Conservation (phyloP, 805 yeast genomes). For the Lipomyces anomalus region DNA sequence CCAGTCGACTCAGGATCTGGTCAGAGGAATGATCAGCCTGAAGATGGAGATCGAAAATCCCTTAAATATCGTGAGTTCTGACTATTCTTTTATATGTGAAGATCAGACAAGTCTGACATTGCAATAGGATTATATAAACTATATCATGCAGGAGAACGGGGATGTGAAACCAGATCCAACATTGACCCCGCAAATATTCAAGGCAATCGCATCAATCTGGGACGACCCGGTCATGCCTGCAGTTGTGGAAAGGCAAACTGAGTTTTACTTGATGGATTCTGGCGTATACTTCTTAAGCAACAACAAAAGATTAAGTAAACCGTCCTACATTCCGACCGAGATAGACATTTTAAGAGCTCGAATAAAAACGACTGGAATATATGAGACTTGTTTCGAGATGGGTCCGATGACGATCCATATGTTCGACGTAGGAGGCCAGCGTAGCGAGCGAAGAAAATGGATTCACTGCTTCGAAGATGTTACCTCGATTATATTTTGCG, state of each 20-base stretch:
- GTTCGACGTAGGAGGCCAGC: constrained; percentile 91
- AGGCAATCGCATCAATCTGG: constrained; percentile 53
- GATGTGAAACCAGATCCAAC: too few relatives aligned
- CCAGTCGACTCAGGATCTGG: constrained; percentile 67
- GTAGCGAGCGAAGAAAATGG: constrained; percentile 96
- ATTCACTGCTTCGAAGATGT: constrained; percentile 94
- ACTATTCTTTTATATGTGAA: too few relatives aligned
- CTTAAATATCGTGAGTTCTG: too few relatives aligned
- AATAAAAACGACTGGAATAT: constrained; percentile 88
- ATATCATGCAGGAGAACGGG: too few relatives aligned
- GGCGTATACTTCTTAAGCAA: constrained; percentile 65
- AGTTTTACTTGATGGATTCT: constrained; percentile 80
- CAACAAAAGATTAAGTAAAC: constrained; percentile 52
- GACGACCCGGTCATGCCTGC: constrained; percentile 51
- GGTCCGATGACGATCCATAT: constrained; percentile 60
- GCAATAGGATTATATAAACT: too few relatives aligned
- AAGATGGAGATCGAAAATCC: constrained; percentile 3
- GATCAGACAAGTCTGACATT: too few relatives aligned
- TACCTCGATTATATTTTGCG: constrained; percentile 82
- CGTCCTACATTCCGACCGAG: constrained; percentile 63
- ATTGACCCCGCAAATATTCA: too few relatives aligned
- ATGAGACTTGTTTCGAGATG: constrained; percentile 72
- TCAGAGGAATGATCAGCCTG: constrained; percentile 39
- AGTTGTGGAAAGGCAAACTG: constrained; percentile 54
- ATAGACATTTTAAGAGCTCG: constrained; percentile 81